Conservation (phyloP, 2,329 filamentous ascomycete species). For the Mariannaea elegans region DNA sequence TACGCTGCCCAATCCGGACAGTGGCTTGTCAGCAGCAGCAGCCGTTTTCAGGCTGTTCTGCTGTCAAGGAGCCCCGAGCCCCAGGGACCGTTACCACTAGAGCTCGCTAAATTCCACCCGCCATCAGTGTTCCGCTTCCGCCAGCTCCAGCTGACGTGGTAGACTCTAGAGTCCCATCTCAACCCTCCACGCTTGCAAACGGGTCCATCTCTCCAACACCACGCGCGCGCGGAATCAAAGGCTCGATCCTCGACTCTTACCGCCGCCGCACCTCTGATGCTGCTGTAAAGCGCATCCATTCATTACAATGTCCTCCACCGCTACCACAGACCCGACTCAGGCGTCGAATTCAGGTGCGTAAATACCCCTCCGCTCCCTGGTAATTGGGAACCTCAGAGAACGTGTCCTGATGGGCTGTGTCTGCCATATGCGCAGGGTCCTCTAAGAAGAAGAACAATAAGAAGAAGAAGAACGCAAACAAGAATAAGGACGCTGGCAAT, state of each 20-base stretch:
- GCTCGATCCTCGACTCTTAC: slow-evolving; percentile 16
- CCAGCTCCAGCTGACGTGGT: slow-evolving; percentile 38
- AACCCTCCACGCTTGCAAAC: slow-evolving; percentile 6
- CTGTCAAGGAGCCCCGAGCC: slow-evolving; percentile 14
- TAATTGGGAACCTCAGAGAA: slow-evolving; percentile 37
- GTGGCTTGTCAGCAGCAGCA: neutral
- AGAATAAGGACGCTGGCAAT: slow-evolving; percentile 53
- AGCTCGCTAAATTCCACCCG: slow-evolving; percentile 38
- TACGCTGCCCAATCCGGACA: neutral
- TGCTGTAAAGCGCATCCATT: slow-evolving; percentile 30
- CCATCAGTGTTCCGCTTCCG: slow-evolving; percentile 14
- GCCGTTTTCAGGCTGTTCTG: neutral
- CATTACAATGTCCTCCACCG: slow-evolving; percentile 52
- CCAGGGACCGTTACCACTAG: slow-evolving; percentile 17
- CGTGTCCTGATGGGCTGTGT: slow-evolving; percentile 43
- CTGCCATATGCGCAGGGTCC: slow-evolving; percentile 43
- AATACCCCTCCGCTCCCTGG: slow-evolving; percentile 32
- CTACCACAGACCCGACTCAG: slow-evolving; percentile 47
- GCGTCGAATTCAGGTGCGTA: slow-evolving; percentile 48
- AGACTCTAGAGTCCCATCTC: slow-evolving; percentile 18
- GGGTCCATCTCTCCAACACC: slow-evolving; percentile 25
- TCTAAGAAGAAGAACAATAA: slow-evolving; percentile 67
- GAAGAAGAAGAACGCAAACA: slow-evolving; percentile 66
- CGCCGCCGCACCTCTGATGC: slow-evolving; percentile 36
- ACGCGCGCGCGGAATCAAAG: slow-evolving; percentile 26